Evolutionary conservation across 2,329 filamentous ascomycete genomes (phyloP).

Genomic region (Thielaviopsis cerberus): DNA sequence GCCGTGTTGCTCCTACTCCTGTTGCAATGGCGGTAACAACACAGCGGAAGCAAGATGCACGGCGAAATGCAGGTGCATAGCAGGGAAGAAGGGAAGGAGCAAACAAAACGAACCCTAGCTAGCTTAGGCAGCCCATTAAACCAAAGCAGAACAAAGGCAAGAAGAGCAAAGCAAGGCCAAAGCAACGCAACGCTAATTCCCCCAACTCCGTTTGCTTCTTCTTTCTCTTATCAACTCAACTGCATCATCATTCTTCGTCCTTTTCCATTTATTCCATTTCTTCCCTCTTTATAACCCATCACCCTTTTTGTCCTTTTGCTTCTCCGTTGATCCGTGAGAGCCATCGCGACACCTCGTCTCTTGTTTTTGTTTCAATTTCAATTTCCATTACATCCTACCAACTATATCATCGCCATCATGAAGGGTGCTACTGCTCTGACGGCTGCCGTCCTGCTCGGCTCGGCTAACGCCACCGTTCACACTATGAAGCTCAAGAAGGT

Average conservation of each 20-base stretch:
- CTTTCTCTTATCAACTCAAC: constrained; percentile 1
- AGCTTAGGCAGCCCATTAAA: neutral
- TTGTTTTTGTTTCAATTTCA: neutral
- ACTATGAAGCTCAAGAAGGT: constrained; percentile 98
- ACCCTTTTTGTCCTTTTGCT: neutral
- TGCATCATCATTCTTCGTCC: neutral
- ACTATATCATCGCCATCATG: constrained; percentile 7
- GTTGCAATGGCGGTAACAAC: neutral
- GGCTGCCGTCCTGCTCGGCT: constrained; percentile 63
- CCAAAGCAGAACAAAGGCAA: too few species aligned
- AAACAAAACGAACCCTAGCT: neutral
- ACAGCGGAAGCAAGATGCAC: neutral
- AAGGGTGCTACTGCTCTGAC: constrained; percentile 80
- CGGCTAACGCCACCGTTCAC: constrained; percentile 71
- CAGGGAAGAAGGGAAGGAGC: neutral
- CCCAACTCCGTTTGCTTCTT: neutral
- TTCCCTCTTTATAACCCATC: neutral
- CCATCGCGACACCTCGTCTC: constrained; percentile 1
- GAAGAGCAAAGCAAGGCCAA: neutral
- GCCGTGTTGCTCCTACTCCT: neutral
- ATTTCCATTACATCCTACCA: neutral
- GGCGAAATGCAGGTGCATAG: neutral
- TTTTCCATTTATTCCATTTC: neutral
- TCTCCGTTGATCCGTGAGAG: constrained; percentile 8
- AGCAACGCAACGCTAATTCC: neutral